These are phyloP conservation scores for Solanum etuberosum DNA, from an alignment of 257 asterid genomes.

Conservation along the genomic window DNA sequence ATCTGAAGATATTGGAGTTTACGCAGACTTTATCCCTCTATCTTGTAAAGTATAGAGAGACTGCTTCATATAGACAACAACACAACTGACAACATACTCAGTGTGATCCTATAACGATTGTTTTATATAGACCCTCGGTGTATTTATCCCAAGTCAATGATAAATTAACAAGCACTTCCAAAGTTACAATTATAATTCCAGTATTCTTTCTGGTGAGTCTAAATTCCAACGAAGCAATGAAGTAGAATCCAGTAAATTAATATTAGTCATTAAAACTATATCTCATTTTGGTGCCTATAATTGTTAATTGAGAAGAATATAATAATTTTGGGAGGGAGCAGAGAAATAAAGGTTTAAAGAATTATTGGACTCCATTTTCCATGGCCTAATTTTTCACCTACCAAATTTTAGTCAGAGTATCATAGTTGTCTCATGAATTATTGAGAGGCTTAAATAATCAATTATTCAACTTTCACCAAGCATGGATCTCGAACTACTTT, in stretches of 20 bases:
- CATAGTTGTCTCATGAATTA: not conserved
- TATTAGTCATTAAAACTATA: not conserved
- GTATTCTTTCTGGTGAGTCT: not conserved
- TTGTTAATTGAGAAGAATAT: not conserved
- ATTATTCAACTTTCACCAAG: not conserved
- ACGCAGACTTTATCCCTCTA: not conserved
- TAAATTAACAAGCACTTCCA: not conserved
- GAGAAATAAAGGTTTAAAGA: not conserved
- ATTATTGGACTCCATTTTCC: not conserved
- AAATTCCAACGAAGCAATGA: not conserved
- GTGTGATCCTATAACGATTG: too few species aligned
- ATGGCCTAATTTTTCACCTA: not conserved
- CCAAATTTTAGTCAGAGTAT: not conserved
- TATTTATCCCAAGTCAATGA: not conserved
- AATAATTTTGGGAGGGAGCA: not conserved
- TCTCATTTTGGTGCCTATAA: not conserved
- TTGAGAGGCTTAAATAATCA: not conserved
- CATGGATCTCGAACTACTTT: not conserved
- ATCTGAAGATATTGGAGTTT: rapidly evolving
- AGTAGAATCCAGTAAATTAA: not conserved
- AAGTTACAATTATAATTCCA: not conserved
- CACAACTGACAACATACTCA: too few species aligned
- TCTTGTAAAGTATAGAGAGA: too few species aligned
- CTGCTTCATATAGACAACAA: too few species aligned
- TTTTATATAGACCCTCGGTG: too few species aligned